These are phyloP conservation scores for Aureobasidium pullulans DNA, from an alignment of 2,329 filamentous ascomycete species.

Conservation along the genomic window DNA sequence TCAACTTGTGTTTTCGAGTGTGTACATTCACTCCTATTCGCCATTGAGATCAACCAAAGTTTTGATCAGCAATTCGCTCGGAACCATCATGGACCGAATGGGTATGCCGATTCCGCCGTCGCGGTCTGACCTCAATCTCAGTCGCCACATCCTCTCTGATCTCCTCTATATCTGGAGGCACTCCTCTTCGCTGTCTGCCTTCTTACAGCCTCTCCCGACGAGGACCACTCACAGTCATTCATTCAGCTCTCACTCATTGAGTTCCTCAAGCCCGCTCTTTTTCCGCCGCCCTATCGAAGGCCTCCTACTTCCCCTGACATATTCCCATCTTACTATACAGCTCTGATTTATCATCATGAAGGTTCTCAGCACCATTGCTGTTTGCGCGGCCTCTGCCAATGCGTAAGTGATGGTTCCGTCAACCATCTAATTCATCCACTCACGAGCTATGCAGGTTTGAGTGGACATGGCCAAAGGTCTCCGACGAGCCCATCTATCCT, in stretches of 20 bases:
- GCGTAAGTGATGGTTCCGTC: neutral
- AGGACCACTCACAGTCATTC: neutral
- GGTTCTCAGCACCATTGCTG: neutral
- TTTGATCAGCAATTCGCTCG: neutral
- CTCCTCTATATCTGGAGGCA: neutral
- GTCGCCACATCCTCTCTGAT: neutral
- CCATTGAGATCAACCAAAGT: neutral
- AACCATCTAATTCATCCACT: neutral
- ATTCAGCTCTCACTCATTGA: neutral
- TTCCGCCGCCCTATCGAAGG: neutral
- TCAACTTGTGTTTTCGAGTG: neutral
- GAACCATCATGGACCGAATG: neutral
- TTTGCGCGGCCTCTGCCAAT: neutral
- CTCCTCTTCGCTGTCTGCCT: neutral
- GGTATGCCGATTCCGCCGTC: neutral
- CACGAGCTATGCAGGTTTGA: neutral
- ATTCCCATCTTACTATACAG: neutral
- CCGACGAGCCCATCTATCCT: neutral
- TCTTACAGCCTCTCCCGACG: neutral
- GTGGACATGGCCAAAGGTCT: neutral
- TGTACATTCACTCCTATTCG: neutral
- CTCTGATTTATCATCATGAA: neutral
- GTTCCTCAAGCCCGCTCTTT: neutral
- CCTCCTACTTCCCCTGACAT: too few species aligned
- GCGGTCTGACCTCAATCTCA: neutral